These are phyloP conservation scores for Exobasidium cylindrosporum DNA, from an alignment of 1,284 basidiomycete species.

Conservation along the genomic window DNA sequence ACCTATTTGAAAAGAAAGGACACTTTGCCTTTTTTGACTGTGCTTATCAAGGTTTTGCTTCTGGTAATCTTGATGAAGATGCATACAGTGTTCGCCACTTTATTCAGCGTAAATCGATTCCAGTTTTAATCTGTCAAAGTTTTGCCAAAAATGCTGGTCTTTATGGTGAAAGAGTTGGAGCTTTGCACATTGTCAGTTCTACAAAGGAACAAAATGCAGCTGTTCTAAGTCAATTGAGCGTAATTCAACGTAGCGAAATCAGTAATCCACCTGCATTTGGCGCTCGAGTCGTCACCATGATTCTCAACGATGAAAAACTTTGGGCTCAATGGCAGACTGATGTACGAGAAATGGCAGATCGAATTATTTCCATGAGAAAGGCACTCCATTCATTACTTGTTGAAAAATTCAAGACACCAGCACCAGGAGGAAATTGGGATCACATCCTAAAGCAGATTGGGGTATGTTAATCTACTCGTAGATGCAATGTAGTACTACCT, in stretches of 20 bases:
- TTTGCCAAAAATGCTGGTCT: conserved; percentile 95
- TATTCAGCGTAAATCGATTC: conserved; percentile 66
- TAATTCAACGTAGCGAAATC: conserved; percentile 85
- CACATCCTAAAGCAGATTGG: conserved; percentile 61
- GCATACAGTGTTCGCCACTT: conserved; percentile 94
- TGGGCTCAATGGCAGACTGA: conserved; percentile 86
- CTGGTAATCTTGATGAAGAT: conserved; percentile 80
- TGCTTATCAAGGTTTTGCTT: conserved; percentile 89
- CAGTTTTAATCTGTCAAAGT: conserved; percentile 86
- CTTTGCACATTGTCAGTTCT: conserved; percentile 57
- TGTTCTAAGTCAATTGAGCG: conserved; percentile 67
- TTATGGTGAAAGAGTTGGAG: conserved; percentile 78
- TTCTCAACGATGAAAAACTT: conserved; percentile 64
- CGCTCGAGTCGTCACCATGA: conserved; percentile 69
- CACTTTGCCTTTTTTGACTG: conserved; percentile 93
- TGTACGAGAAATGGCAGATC: conserved; percentile 83
- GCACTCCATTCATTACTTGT: conserved; percentile 75
- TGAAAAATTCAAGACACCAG: conserved; percentile 79
- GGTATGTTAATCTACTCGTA: too few species aligned
- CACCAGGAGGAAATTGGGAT: conserved; percentile 65
- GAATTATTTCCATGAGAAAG: conserved; percentile 85
- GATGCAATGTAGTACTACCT: too few species aligned
- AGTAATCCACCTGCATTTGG: conserved; percentile 88
- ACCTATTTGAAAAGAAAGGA: conserved; percentile 69
- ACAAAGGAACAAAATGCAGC: conserved; percentile 33